These are phyloP conservation scores for Lactarius sp. DNA, from an alignment of 768 basidiomycete species.

Conservation along the genomic window DNA sequence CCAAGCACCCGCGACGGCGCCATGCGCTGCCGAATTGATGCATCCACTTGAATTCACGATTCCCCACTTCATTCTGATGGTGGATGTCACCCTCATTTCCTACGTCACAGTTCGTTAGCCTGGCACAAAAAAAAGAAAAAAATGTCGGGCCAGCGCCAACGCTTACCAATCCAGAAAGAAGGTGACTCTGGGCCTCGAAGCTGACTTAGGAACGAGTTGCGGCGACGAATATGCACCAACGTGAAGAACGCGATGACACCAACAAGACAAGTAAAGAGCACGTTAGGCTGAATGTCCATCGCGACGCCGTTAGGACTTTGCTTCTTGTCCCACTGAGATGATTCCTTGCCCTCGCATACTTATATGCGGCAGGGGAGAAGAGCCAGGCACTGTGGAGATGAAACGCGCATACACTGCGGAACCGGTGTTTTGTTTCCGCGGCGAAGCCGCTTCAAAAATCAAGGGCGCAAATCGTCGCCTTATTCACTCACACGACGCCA, in stretches of 20 bases:
- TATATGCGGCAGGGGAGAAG: not conserved
- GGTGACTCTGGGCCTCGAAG: not conserved
- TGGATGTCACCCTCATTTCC: slow-evolving; percentile 28
- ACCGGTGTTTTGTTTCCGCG: no score
- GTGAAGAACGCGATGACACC: not conserved
- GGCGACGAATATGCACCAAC: not conserved
- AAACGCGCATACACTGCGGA: not conserved
- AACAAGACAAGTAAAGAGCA: not conserved
- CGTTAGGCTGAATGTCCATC: not conserved
- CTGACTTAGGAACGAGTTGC: slow-evolving; percentile 8
- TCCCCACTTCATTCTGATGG: slow-evolving; percentile 29
- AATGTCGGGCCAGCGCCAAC: not conserved
- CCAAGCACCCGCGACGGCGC: slow-evolving; percentile 23
- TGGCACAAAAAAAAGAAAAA: not conserved
- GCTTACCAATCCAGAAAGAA: slow-evolving; percentile 19
- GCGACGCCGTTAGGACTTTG: not conserved
- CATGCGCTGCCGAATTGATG: slow-evolving; percentile 18
- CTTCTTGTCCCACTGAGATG: not conserved
- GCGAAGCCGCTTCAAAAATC: not conserved
- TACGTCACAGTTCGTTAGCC: not conserved
- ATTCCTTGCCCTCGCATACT: not conserved
- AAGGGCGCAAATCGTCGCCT: not conserved
- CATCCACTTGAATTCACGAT: slow-evolving; percentile 19
- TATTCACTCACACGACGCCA: not conserved
- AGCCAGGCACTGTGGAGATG: not conserved